Base-by-base conservation (phyloP, 768 basidiomycete genomes). In the Termitomyces sp. region DNA sequence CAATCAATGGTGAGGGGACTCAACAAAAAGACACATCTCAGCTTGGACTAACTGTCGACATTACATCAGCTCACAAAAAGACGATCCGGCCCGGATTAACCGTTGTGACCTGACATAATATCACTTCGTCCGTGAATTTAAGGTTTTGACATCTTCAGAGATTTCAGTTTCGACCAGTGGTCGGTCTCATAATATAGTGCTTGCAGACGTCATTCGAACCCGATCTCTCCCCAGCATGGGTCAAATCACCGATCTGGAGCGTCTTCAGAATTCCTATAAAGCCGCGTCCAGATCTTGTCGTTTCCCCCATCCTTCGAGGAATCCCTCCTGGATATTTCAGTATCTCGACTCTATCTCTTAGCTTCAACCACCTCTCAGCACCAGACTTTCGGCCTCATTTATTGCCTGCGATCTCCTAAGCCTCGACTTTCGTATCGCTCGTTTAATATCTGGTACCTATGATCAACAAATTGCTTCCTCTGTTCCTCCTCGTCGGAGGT, bases 91-190 rank as follows among this genome's bases (percentile, higher is more conserved):
- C 35, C 35, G 35, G 7, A 11, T 10, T 10, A 28, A 45, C 34
- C 21, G 16, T 1, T 11, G 49, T 17, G 37, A 43, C 30, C n/a
- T 57, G 56, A 52, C 43, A n/a, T 45, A 50, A 55, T 55, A 55
- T 55, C 55, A 55, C 55, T 55, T 39, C 30, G 28, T n/a, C 34
- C 32, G 21, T n/a, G 32, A 30, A 48, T 19, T 54, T 58, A 41
- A 49, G 32, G 44, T 53, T 54, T 42, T 12, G 25, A 40, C 56
- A 16, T 23, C 27, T 57, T 28, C 53, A 35, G 47, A 53, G 21
- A 61, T 61, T 61, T 54, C 25, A 59, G 57, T 61, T 61, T 61
- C 42, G 55, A 61, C 60, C 39, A 42, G 32, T 7, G 25, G 32
- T 45, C 39, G 47, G 60, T 61, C 42, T 61, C 57, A 58, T 28